These are phyloP conservation scores for Ophiosphaerella herpotricha DNA, from an alignment of 2,329 filamentous ascomycete species.

Conservation along the genomic window DNA sequence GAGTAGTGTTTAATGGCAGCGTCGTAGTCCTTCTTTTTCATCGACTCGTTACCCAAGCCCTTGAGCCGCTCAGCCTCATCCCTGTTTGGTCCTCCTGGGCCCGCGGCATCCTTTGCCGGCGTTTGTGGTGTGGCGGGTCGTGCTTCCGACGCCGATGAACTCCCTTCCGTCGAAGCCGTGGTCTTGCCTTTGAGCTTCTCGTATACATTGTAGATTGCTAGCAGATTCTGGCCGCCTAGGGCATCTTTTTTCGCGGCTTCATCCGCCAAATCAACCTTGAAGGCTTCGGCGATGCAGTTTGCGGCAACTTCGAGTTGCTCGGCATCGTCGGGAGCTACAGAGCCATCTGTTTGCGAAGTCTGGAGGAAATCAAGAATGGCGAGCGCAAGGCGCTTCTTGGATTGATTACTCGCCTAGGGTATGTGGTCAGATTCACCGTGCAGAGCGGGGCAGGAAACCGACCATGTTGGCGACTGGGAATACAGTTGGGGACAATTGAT, in stretches of 20 bases:
- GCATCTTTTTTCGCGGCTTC: conserved; percentile 73
- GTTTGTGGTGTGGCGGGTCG: conserved; percentile 48
- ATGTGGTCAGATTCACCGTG: conserved; percentile 18
- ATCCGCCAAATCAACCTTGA: conserved; percentile 89
- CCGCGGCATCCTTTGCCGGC: conserved; percentile 35
- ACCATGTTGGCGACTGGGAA: conserved; percentile 35
- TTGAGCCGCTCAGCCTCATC: conserved; percentile 88
- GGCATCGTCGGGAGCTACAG: conserved; percentile 81
- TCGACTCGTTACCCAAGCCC: conserved; percentile 87
- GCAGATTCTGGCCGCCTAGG: conserved; percentile 82
- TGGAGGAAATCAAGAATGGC: conserved; percentile 95
- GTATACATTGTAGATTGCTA: conserved; percentile 92
- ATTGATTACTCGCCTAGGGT: conserved; percentile 47
- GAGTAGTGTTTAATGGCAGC: conserved; percentile 85
- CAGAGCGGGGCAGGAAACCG: conserved; percentile 17
- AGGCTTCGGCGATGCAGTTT: conserved; percentile 92
- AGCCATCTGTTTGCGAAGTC: conserved; percentile 83
- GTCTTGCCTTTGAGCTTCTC: conserved; percentile 84
- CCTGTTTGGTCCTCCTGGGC: conserved; percentile 60
- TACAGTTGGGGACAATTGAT: conserved; percentile 3
- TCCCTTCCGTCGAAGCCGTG: conserved; percentile 51
- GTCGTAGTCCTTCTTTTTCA: conserved; percentile 90
- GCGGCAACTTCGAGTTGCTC: conserved; percentile 93
- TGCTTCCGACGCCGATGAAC: conserved; percentile 48
- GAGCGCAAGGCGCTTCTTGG: conserved; percentile 88